A percentile compares a stretch with the other conserved stretches of the same genome.
These are phyloP conservation scores for Candida krabiensis DNA, from an alignment of 805 yeast genomes.

Conservation along the genomic window DNA sequence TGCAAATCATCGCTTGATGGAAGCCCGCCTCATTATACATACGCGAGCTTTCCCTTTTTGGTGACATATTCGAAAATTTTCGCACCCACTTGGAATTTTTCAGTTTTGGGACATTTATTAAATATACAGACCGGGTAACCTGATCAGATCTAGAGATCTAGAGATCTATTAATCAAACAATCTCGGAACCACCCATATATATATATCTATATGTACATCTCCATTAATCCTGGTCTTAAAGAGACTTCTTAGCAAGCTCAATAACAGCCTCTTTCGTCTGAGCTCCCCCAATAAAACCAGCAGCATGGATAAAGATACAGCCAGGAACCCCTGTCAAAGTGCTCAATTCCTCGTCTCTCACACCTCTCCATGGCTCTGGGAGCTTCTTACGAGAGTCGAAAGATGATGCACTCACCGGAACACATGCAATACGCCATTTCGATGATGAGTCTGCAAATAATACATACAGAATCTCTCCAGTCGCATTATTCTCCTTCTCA, in stretches of 20 bases:
- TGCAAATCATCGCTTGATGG: no score
- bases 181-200: no score
- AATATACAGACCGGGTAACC: no score
- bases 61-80: no score
- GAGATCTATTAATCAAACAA: no score
- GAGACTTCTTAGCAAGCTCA: constrained; percentile 55
- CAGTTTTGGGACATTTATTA: no score
- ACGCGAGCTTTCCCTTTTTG: no score
- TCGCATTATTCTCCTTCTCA: constrained; percentile 59
- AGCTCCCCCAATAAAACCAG: constrained; percentile 97
- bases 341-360: constrained; percentile 82
- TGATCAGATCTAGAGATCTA: no score
- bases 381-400: constrained; percentile 85
- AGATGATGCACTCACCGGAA: constrained; percentile 73
- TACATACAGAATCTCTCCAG: constrained; percentile 67
- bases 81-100: no score
- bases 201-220: no score
- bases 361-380: constrained; percentile 93
- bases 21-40: no score
- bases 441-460: constrained; percentile 73
- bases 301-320: constrained; percentile 91
- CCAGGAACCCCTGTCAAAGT: constrained; percentile 77
- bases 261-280: constrained; percentile 75
- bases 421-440: constrained; percentile 88
- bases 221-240: no score